Conservation (phyloP, 176 grass and related monocot genomes). For the Otatea glauca region DNA sequence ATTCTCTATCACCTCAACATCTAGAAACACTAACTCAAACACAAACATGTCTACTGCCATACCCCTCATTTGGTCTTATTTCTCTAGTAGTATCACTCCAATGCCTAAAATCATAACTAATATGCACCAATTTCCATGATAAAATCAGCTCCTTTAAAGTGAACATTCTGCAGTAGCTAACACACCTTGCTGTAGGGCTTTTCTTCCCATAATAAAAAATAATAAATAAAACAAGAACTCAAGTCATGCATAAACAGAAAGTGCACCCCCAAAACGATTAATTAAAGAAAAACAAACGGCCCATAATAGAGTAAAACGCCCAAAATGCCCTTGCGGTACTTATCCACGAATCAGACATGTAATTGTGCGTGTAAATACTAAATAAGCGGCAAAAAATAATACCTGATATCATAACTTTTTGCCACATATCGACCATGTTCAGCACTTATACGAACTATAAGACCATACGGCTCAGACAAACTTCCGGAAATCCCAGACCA, state of each 20-base stretch:
- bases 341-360: slow-evolving; percentile 10
- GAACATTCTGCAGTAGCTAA: slow-evolving; percentile 14
- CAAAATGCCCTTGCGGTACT: background rate
- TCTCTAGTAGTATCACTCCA: background rate
- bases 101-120: background rate
- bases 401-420: slow-evolving; percentile 95
- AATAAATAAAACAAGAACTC: slow-evolving; percentile 29
- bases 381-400: slow-evolving; percentile 47
- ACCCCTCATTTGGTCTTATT: background rate
- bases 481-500: slow-evolving; percentile 93
- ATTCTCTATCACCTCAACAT: background rate
- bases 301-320: background rate
- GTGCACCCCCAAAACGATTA: background rate
- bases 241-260: slow-evolving; percentile 12
- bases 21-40: background rate
- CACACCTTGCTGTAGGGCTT: slow-evolving; percentile 4
- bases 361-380: slow-evolving; percentile 15
- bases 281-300: background rate
- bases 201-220: background rate
- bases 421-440: slow-evolving; percentile 95
- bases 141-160: background rate
- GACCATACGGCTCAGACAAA: slow-evolving; percentile 79
- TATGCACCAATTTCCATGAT: slow-evolving; percentile 17
- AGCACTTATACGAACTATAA: slow-evolving; percentile 82
- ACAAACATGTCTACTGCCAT: slow-evolving; percentile 8